These are phyloP conservation scores for Ophiostoma quercus DNA, from an alignment of 2,329 filamentous ascomycete genomes.

Conservation along the genomic window DNA sequence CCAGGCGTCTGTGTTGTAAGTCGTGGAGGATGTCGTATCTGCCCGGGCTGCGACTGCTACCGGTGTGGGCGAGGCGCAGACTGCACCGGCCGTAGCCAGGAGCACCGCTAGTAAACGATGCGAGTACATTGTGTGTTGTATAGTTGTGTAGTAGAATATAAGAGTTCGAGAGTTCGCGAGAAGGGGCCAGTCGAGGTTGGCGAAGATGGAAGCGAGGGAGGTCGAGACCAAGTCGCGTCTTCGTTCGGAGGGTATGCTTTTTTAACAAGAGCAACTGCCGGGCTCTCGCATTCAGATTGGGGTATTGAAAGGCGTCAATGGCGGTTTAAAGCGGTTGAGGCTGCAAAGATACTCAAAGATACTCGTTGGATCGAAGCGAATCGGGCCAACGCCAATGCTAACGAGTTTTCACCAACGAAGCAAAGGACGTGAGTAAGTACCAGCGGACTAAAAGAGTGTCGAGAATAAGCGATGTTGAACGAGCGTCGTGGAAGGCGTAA, in stretches of 20 bases:
- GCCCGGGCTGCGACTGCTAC: constrained; percentile 30
- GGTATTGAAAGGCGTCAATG: neutral
- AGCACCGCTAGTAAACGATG: constrained; percentile 15
- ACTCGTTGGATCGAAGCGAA: neutral
- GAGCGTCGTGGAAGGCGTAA: neutral
- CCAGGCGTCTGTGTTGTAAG: constrained; percentile 42
- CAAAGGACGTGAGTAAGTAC: neutral
- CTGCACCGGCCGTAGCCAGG: constrained; percentile 17
- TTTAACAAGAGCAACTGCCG: neutral
- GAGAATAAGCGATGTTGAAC: neutral
- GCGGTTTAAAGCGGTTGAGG: neutral
- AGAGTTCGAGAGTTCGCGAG: neutral
- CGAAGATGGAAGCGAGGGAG: neutral
- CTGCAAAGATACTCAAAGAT: neutral
- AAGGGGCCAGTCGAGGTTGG: neutral
- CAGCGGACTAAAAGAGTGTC: neutral
- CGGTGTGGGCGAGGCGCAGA: constrained; percentile 21
- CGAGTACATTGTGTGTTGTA: constrained; percentile 5
- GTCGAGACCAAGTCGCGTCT: neutral
- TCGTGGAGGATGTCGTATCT: constrained; percentile 26
- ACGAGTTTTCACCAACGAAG: neutral
- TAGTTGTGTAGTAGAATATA: neutral
- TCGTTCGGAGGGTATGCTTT: neutral
- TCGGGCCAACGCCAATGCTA: neutral
- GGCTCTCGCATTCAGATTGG: neutral